Conservation (phyloP, 2,329 filamentous ascomycete species). For the Ascocoryne sarcoides region DNA sequence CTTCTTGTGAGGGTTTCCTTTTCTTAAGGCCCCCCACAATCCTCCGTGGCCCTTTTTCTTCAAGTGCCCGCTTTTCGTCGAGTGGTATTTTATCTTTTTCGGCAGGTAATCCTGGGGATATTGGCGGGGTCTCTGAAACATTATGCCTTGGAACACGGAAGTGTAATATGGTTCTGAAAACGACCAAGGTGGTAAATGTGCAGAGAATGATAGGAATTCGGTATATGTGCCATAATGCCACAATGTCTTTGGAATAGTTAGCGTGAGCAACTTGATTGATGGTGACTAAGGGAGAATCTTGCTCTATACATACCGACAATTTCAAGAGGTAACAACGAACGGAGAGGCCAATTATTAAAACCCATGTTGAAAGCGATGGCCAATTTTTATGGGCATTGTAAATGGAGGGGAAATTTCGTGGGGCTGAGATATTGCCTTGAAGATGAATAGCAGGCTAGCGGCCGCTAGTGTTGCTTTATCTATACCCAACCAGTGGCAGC, state of each 20-base stretch:
- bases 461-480: too few relatives aligned
- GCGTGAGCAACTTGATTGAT: background rate
- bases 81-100: slow-evolving; percentile 16
- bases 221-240: slow-evolving; percentile 3
- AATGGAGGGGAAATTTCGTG: too few relatives aligned
- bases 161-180: background rate
- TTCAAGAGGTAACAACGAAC: background rate
- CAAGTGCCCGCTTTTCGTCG: slow-evolving; percentile 16
- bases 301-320: background rate
- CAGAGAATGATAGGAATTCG: slow-evolving; percentile 1
- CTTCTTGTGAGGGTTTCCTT: slow-evolving; percentile 20
- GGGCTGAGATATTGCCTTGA: too few relatives aligned
- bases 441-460: too few relatives aligned
- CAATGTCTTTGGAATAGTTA: slow-evolving; percentile 1
- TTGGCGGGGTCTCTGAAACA: slow-evolving; percentile 1
- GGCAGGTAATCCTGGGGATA: slow-evolving; percentile 15
- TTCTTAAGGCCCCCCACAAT: slow-evolving; percentile 28
- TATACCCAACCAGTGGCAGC: too few relatives aligned
- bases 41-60: slow-evolving; percentile 30
- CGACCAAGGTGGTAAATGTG: background rate
- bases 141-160: background rate
- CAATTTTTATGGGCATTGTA: too few relatives aligned
- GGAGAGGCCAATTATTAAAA: too few relatives aligned
- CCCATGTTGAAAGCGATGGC: too few relatives aligned
- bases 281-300: background rate